A percentile compares a stretch with the other conserved stretches of the same genome.
Evolutionary conservation across 306 rosid genomes (phyloP).

Genomic region (Vigna unguiculata): DNA sequence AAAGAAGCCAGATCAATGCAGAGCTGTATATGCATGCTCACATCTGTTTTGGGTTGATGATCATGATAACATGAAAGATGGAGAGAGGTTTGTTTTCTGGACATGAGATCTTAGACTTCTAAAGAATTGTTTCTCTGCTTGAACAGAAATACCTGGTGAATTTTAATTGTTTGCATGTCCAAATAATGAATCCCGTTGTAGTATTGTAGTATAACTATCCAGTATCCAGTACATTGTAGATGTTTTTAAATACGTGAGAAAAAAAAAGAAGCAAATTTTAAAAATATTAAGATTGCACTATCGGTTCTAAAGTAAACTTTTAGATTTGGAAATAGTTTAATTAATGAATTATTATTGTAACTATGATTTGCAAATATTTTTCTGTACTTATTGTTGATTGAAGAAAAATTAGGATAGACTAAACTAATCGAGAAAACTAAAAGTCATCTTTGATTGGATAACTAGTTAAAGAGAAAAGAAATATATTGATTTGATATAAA

Average conservation of each 20-base stretch:
- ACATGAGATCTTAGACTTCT: slow-evolving; percentile 20
- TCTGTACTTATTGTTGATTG: neutral
- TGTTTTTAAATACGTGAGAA: neutral
- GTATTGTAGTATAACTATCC: neutral
- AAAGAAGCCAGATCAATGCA: slow-evolving; percentile 96
- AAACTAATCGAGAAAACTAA: neutral
- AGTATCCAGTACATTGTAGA: neutral
- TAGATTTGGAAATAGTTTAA: neutral
- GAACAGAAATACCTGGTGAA: slow-evolving; percentile 40
- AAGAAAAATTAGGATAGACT: neutral
- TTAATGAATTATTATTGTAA: neutral
- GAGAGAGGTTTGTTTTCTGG: slow-evolving; percentile 79
- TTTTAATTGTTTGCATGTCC: slow-evolving; percentile 22
- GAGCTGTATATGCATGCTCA: slow-evolving; percentile 92
- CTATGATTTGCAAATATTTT: neutral
- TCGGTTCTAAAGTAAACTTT: neutral
- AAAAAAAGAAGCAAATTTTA: neutral
- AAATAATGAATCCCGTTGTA: slow-evolving; percentile 22
- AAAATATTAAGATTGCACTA: neutral
- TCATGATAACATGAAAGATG: slow-evolving; percentile 90
- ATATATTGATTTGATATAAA: neutral
- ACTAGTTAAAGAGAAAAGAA: neutral
- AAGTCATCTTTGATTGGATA: neutral
- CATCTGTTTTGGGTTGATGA: slow-evolving; percentile 96
- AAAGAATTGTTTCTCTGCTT: slow-evolving; percentile 32